A percentile compares a stretch with the other conserved stretches of the same genome.
These are phyloP conservation scores for Carex parvula DNA, from an alignment of 176 grass and related monocot species.

Conservation along the genomic window DNA sequence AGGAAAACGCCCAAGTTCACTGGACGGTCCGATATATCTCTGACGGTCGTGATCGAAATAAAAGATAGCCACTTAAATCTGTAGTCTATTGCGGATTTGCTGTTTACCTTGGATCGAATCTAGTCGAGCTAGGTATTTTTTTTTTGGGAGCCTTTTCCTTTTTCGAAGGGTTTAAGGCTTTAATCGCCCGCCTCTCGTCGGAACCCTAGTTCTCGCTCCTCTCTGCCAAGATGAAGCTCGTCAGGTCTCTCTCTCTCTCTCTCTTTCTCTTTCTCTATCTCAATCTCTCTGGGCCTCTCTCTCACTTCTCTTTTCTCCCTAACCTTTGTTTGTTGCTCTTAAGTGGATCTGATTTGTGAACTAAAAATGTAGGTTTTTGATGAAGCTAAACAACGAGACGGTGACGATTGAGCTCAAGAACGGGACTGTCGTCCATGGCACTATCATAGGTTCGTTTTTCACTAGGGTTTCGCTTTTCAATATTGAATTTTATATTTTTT, in stretches of 20 bases:
- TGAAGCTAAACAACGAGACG: slow-evolving; percentile 98
- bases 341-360: slow-evolving; percentile 21
- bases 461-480: not conserved
- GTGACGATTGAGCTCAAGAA: slow-evolving; percentile 98
- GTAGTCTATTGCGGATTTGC: not conserved
- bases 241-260: slow-evolving; percentile 45
- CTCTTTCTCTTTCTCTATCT: not conserved
- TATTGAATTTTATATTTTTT: too few relatives aligned
- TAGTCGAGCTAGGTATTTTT: not conserved
- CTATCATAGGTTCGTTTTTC: slow-evolving; percentile 62
- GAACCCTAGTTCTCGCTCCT: slow-evolving; percentile 1
- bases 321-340: not conserved
- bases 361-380: slow-evolving; percentile 62
- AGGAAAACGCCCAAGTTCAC: not conserved
- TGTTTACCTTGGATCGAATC: not conserved
- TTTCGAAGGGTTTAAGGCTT: slow-evolving; percentile 22
- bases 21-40: not conserved
- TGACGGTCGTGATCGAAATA: not conserved
- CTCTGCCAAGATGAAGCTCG: slow-evolving; percentile 81
- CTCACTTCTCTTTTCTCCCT: not conserved
- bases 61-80: not conserved
- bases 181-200: slow-evolving; percentile 24
- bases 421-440: slow-evolving; percentile 85
- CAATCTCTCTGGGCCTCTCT: not conserved
- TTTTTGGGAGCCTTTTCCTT: not conserved